Evolutionary conservation across 495 filamentous ascomycete genomes (phyloP), one percentile per base, ranked within the genome.

Genomic region (Aspergillus biplanus): DNA sequence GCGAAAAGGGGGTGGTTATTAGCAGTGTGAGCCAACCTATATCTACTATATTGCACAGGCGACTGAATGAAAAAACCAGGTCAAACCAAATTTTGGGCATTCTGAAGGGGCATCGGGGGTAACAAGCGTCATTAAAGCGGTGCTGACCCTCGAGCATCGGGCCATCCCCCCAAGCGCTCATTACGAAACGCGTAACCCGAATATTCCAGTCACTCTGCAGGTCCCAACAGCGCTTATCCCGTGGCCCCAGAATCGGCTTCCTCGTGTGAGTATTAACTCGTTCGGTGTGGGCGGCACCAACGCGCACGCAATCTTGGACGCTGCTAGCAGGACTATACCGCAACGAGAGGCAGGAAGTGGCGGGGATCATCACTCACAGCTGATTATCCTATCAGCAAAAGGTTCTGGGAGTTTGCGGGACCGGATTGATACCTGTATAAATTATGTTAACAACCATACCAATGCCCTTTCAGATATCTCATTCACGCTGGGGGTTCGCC

Each of bases 31-130:
- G 16, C 1, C 13, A 21, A 8, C 5, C 18, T 39, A 6, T 16
- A 18, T 12, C 6, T 44, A 0, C 4, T 16, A n/a, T n/a, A n/a
- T n/a, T 21, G 11, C 13, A 7, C 7, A 11, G 9, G 27, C 32
- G 46, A n/a, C 46, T 48, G 46, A 48, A 7, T n/a, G 7, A 3
- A 15, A 7, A 13, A 63, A n/a, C n/a, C n/a, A n/a, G 61, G 67
- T 85, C 5, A 80, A 80, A 67, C 64, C 74, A 5, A 80, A 80
- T 37, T 27, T 79, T 4, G 78, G 77, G n/a, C 78, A 81, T 62
- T 55, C 67, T 0, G 78, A 80, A 57, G 77, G 70, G 0, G 75
- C 77, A 13, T 69, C 70, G 6, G 78, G 74, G 1, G 52, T 80
- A 1, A 70, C 68, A 2, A 69, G 69, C 16, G 7, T 81, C 5